These are phyloP conservation scores for Cavenderia fasciculata DNA, from an alignment of 78 protist genomes.

Conservation along the genomic window DNA sequence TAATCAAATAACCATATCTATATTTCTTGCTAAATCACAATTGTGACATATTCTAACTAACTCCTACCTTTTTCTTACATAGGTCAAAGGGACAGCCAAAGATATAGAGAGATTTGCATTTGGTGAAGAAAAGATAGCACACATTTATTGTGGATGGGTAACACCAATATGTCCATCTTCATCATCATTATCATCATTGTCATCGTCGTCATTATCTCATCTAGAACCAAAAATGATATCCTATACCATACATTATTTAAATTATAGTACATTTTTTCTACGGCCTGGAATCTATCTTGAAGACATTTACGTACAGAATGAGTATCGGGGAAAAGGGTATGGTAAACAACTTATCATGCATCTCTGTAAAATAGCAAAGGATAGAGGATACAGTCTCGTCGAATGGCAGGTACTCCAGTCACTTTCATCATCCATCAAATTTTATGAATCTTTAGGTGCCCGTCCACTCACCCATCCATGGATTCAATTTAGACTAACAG, in stretches of 20 bases:
- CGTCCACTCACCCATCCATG: not conserved
- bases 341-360: not conserved
- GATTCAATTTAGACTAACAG: not conserved
- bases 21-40: too few species aligned
- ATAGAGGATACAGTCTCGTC: not conserved
- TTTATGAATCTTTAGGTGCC: slow-evolving; percentile 4
- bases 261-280: not conserved
- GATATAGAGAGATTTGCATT: not conserved
- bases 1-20: too few species aligned
- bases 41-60: not conserved
- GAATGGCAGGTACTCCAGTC: slow-evolving; percentile 10
- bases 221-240: not conserved
- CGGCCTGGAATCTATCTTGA: slow-evolving; percentile 17
- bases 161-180: not conserved
- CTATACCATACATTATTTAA: slow-evolving; percentile 10
- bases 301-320: not conserved
- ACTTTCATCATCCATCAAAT: not conserved
- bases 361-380: slow-evolving; percentile 10
- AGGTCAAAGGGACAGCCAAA: not conserved
- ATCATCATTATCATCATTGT: not conserved
- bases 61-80: not conserved
- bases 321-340: not conserved
- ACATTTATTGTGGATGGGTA: slow-evolving; percentile 28
- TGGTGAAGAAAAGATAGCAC: not conserved
- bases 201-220: not conserved